Evolutionary conservation across 305 asterid species (phyloP), one percentile per base, ranked within the genome.

Genomic region (Solanum hybrid): DNA sequence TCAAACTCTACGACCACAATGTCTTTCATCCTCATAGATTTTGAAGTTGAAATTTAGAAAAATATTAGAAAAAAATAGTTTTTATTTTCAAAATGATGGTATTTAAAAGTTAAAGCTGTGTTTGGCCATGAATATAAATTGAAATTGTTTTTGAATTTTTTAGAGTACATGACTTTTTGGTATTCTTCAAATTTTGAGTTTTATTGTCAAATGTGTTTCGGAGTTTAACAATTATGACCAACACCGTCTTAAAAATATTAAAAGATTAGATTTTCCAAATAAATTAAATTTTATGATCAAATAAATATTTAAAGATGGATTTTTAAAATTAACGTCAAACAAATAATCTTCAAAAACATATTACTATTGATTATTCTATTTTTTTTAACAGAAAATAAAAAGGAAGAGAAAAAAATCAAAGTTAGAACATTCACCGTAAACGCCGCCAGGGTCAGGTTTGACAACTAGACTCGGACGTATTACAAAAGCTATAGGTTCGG

Each of bases 391-490:
- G 5, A 9, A 16, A 42, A 42, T 24, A 40, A 3, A 2, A 14
- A 81, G 10, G 0, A 5, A 26, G 14, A 27, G 27, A 42, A 37
- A 31, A 85, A 85, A 85, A 85, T 85, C 31, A 31, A 84, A 46
- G 42, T 46, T 20, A 51, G 89, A 89, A 88, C 91, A 92, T 87
- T 90, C 92, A 86, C 89, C 89, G 91, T 36, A 89, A 89, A 84
- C 79, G 89, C 89, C 90, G 89, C 89, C 89, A 80, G 69, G 76
- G 51, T 60, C 46, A 32, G 76, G 32, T 88, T 64, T 51, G 88
- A 91, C 89, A 91, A 87, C 24, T 90, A 88, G 93, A 90, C 90
- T 88, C 89, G 92, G 84, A 6, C 38, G 88, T 82, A 85, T 86
- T 34, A 17, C 79, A 91, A 86, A 79, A 92, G 69, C 92, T 90